Evolutionary conservation across 371 early-diverging fungal species (phyloP).

Genomic region (Mortierella sp.): DNA sequence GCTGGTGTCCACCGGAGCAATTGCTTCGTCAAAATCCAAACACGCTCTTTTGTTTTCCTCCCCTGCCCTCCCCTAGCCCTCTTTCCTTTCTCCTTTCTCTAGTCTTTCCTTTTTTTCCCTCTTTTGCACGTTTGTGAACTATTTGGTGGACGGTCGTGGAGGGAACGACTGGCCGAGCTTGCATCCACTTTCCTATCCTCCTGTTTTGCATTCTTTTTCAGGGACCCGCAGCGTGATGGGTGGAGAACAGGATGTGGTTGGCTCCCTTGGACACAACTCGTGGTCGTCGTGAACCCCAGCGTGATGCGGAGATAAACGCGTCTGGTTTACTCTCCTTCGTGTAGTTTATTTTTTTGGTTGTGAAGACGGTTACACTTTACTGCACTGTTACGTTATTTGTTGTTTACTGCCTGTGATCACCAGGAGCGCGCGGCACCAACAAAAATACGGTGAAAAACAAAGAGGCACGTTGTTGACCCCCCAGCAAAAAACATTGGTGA

Average conservation of each 20-base stretch:
- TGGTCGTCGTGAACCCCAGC: constrained; percentile 9
- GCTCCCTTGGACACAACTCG: constrained; percentile 8
- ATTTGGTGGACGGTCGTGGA: background rate
- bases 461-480: background rate
- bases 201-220: background rate
- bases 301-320: constrained; percentile 11
- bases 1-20: constrained; percentile 11
- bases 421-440: background rate
- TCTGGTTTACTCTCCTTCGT: background rate
- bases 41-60: background rate
- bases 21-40: background rate
- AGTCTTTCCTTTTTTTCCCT: background rate
- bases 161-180: constrained; percentile 3
- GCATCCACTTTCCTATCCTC: background rate
- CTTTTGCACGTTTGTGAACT: too few species aligned
- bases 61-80: constrained; percentile 13
- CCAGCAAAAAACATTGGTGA: background rate
- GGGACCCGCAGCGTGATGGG: constrained; percentile 6
- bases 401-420: background rate
- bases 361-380: background rate
- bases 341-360: background rate
- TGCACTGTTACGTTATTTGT: background rate
- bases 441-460: background rate
- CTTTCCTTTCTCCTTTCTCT: constrained; percentile 17
- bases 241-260: constrained; percentile 8